A percentile compares a stretch with the other conserved stretches of the same genome.
Conservation (phyloP, 108 stramenopile genomes). For the Stephanodiscus triporus region DNA sequence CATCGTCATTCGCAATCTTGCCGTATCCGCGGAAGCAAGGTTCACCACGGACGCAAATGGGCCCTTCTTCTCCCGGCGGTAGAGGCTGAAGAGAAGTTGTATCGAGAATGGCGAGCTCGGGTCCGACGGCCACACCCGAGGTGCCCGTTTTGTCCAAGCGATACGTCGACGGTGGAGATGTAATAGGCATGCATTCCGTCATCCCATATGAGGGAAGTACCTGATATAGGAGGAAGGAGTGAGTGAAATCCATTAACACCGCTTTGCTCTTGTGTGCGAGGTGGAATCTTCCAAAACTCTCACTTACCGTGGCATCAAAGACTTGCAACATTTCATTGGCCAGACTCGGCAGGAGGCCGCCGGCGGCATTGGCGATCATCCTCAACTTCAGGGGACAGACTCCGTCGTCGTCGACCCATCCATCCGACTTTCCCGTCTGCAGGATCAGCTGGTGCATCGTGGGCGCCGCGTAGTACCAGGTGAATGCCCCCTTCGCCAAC, state of each 20-base stretch:
- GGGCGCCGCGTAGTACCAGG: conserved; percentile 81
- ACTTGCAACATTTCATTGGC: background rate
- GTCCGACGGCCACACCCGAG: conserved; percentile 47
- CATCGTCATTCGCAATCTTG: conserved; percentile 2
- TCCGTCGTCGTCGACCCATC: background rate
- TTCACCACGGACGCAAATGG: conserved; percentile 48
- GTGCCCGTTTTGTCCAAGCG: conserved; percentile 60
- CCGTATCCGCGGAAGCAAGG: conserved; percentile 57
- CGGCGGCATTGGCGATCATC: conserved; percentile 79
- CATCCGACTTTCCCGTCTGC: conserved; percentile 19
- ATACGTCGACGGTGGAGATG: conserved; percentile 61
- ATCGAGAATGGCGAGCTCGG: conserved; percentile 55
- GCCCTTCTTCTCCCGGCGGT: conserved; percentile 33
- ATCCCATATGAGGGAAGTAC: conserved; percentile 74
- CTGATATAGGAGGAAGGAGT: background rate
- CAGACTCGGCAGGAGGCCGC: conserved; percentile 55
- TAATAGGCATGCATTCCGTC: conserved; percentile 83
- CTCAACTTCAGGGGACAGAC: conserved; percentile 13
- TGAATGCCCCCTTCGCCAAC: conserved; percentile 27
- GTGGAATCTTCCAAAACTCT: background rate
- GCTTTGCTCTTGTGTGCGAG: no score
- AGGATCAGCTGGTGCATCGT: conserved; percentile 79
- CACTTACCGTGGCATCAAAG: background rate
- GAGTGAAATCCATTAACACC: background rate
- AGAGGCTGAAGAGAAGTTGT: background rate